Percentiles rank a stretch among this genome's conserved stretches.
These are phyloP conservation scores for Russula vinacea DNA, from an alignment of 768 basidiomycete species.

Conservation along the genomic window DNA sequence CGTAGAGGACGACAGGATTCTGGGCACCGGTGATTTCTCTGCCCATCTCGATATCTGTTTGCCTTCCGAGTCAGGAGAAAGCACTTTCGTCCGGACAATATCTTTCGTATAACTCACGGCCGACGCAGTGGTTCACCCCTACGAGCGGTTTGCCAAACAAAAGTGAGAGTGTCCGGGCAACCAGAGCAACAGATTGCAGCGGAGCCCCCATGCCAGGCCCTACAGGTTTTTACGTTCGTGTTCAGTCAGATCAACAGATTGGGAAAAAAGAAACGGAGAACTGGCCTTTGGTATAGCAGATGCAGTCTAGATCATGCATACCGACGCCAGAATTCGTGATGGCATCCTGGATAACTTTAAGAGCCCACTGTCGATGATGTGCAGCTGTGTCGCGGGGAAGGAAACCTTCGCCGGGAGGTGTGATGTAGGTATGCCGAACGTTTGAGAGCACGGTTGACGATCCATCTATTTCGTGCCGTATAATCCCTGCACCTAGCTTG, in stretches of 20 bases:
- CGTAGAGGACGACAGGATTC: conserved; percentile 95
- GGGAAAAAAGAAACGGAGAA: neutral
- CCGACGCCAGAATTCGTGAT: conserved; percentile 62
- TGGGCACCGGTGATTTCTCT: conserved; percentile 90
- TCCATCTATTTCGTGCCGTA: conserved; percentile 75
- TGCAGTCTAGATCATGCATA: conserved; percentile 83
- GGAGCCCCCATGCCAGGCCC: conserved; percentile 99
- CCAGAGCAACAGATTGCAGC: conserved; percentile 88
- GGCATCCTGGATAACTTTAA: conserved; percentile 76
- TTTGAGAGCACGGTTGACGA: conserved; percentile 82
- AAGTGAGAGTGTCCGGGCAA: conserved; percentile 86
- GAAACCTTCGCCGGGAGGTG: conserved; percentile 97
- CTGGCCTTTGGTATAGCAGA: conserved; percentile 94
- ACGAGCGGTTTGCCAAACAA: conserved; percentile 88
- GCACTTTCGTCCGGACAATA: neutral
- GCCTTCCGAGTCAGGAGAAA: neutral
- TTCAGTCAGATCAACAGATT: neutral
- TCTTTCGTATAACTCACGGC: conserved; percentile 57
- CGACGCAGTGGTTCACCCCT: conserved; percentile 98
- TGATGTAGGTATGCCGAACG: conserved; percentile 96
- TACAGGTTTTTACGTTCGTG: conserved; percentile 34
- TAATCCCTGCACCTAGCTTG: conserved; percentile 92
- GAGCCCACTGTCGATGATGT: conserved; percentile 92
- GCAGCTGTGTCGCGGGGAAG: conserved; percentile 92
- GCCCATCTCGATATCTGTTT: conserved; percentile 96